Evolutionary conservation across 768 basidiomycete genomes (phyloP), one percentile per base, ranked within the genome.

Genomic region (Russula earlei): DNA sequence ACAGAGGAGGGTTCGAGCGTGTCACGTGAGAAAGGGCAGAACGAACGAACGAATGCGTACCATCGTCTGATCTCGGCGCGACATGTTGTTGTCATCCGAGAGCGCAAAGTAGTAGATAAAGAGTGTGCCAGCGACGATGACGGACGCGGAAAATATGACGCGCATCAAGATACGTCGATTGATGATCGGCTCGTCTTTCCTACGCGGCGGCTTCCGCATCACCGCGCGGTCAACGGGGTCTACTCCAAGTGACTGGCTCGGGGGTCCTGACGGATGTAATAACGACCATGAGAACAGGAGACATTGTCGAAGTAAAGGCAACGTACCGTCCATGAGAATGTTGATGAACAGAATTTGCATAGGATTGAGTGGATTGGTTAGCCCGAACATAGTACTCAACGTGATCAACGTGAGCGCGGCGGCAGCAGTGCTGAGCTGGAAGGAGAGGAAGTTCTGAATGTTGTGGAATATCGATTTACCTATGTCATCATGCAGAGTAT

Each of bases 261-360:
- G 93, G 10, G 93, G 93, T 9, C 91, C 90, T 92, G 66, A 41
- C 54, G 60, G 44, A 17, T 19, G 55, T 53, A 58, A 56, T 53
- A 58, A 54, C 29, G 4, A 36, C 34, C 5, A 49, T 29, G 37
- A 1, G n/a, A 2, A 5, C 15, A 8, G 5, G 20, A 3, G n/a
- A 27, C 11, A 29, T 10, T 25, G 11, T 22, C 14, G 20, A 34
- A 17, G 38, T 33, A 7, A 58, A 33, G 54, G 34, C 69, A 77
- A 25, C 56, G 33, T 54, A 86, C 92, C 93, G 62, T 98, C 95
- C 94, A 98, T 98, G 46, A 98, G 79, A 67, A 97, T 96, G 71
- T 98, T 97, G 66, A 97, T 97, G 68, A 96, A 98, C n/a, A 98
- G 72, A 64, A 98, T 98, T 69, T 98, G 93, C 93, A 97, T 97